phyloP scores from a whole-genome alignment of 163 green algal species.

The Chloroidium sp. region DNA sequence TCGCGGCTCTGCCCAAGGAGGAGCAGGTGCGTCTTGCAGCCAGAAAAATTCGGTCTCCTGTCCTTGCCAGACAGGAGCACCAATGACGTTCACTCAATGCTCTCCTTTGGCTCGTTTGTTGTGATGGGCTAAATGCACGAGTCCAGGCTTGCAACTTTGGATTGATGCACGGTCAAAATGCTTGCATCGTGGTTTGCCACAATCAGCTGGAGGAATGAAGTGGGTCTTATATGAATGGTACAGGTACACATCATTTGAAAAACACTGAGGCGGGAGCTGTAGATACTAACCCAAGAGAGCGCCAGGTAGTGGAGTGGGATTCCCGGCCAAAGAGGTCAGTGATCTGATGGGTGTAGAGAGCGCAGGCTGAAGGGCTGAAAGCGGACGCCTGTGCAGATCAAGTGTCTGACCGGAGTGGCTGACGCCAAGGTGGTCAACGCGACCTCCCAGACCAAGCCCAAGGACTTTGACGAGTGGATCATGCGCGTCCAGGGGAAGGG shows the following conservation, averaged over 20 bases:
- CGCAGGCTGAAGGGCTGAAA: too few species aligned
- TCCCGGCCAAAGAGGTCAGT: too few species aligned
- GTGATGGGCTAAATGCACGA: too few species aligned
- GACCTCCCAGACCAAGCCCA: conserved; percentile 49
- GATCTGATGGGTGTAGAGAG: too few species aligned
- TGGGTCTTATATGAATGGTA: too few species aligned
- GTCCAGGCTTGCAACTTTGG: too few species aligned
- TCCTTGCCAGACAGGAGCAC: too few species aligned
- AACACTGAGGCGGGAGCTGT: too few species aligned
- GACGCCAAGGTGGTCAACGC: conserved; percentile 74
- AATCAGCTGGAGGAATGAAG: too few species aligned
- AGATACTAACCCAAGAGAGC: neutral
- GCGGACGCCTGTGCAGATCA: conserved; percentile 35
- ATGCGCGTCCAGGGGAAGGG: conserved; percentile 74
- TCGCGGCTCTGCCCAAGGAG: conserved; percentile 35
- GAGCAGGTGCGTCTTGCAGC: conserved; percentile 53
- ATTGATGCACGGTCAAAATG: too few species aligned
- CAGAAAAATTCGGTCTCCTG: neutral
- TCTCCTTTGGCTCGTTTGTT: conserved; percentile 3
- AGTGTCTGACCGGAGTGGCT: conserved; percentile 74
- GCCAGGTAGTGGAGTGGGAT: neutral
- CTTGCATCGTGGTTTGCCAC: too few species aligned
- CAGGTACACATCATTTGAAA: too few species aligned
- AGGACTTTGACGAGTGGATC: conserved; percentile 95
- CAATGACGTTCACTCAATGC: neutral